Evolutionary conservation across 179 eudicot species (phyloP), one percentile per base, ranked within the genome.

Genomic region (Nepenthes alata): DNA sequence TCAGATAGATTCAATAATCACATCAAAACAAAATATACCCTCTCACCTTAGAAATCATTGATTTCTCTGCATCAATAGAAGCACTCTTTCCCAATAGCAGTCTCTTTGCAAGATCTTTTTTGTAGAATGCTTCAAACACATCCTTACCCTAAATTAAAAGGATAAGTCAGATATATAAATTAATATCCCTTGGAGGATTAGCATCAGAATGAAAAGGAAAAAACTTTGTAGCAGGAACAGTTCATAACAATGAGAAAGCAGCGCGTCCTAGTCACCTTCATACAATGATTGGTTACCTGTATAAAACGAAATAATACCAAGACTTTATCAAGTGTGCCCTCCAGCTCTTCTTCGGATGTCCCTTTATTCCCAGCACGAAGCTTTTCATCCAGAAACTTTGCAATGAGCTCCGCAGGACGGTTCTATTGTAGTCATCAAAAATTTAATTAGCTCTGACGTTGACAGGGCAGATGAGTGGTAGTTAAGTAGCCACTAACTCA

Each of bases 301-400:
- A 89, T 93, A 71, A 89, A 93, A 64, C 98, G 83, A 76, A 93
- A 93, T 64, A 93, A 70, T 36, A 86, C 93, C 81, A 93, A 76
- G 36, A 93, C 95, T 87, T 86, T 89, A 75, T 93, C 98, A 50
- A 93, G 98, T 57, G 79, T 89, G 55, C 95, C 96, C 80, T 93
- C 98, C 78, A 93, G 68, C 74, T 93, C 98, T 73, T 93, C 98
- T 75, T 93, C 98, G 47, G 98, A 89, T 61, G 96, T 89, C 68
- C 98, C 98, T 76, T 93, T 93, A 74, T 93, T 93, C 53, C 98
- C 96, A 77, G 98, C 98, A 78, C 98, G 98, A 25, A 93, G 96
- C 71, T 83, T 93, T 76, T 93, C 96, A 63, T 93, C 98, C 73
- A 93, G 72, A 80, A 86, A 93, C 80, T 93, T 93, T 0, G 98